These are phyloP conservation scores for Ascochyta pisi DNA, from an alignment of 2,329 filamentous ascomycete species.

Conservation along the genomic window DNA sequence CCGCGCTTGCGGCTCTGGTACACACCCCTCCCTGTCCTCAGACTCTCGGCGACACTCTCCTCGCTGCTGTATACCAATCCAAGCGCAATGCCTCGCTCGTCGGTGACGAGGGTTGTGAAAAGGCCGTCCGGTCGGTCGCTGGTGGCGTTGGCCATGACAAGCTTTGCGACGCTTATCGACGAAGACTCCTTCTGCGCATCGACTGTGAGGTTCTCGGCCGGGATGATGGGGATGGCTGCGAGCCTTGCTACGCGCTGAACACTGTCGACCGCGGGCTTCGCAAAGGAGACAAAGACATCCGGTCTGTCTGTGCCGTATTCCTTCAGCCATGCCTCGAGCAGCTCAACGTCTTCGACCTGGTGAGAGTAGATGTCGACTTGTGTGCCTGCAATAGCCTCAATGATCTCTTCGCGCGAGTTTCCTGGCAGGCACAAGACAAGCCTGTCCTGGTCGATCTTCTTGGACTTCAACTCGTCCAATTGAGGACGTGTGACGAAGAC, in stretches of 20 bases:
- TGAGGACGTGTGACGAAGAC: slow-evolving; percentile 80
- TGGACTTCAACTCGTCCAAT: slow-evolving; percentile 61
- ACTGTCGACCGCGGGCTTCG: slow-evolving; percentile 48
- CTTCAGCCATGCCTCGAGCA: slow-evolving; percentile 55
- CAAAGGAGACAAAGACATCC: slow-evolving; percentile 59
- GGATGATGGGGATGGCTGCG: slow-evolving; percentile 72
- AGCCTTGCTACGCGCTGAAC: slow-evolving; percentile 53
- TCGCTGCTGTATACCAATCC: slow-evolving; percentile 94
- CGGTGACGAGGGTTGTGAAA: slow-evolving; percentile 87
- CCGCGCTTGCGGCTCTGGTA: slow-evolving; percentile 97
- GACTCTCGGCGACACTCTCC: slow-evolving; percentile 85
- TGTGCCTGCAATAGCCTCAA: slow-evolving; percentile 50
- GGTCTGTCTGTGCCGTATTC: slow-evolving; percentile 58
- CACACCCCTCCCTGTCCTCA: slow-evolving; percentile 82
- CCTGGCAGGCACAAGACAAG: slow-evolving; percentile 63
- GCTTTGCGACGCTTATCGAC: slow-evolving; percentile 69
- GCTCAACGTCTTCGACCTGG: slow-evolving; percentile 52
- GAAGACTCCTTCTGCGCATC: slow-evolving; percentile 65
- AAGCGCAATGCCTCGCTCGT: slow-evolving; percentile 82
- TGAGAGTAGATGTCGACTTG: slow-evolving; percentile 55
- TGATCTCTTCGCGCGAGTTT: slow-evolving; percentile 51
- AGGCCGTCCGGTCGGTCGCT: slow-evolving; percentile 85
- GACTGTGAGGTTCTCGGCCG: slow-evolving; percentile 73
- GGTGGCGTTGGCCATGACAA: slow-evolving; percentile 77
- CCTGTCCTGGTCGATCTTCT: slow-evolving; percentile 62